These are phyloP conservation scores for Cokeromyces recurvatus DNA, from an alignment of 371 early-diverging fungal species.

Conservation along the genomic window DNA sequence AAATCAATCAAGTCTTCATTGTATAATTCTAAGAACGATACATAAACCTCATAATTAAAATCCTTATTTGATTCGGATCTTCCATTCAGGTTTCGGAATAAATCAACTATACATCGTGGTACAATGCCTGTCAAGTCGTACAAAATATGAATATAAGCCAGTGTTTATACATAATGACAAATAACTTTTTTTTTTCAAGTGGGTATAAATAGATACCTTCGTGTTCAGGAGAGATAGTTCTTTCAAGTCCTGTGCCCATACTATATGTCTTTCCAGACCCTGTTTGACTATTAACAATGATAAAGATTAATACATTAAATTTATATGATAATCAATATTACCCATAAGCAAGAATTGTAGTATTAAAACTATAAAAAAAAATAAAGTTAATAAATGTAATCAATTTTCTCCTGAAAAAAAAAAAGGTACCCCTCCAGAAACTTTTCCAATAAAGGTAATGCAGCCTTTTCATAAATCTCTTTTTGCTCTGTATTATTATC, in stretches of 20 bases:
- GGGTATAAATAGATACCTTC: no score
- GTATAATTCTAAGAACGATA: slow-evolving; percentile 93
- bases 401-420: background rate
- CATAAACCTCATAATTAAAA: slow-evolving; percentile 57
- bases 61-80: slow-evolving; percentile 35
- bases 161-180: no score
- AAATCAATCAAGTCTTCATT: slow-evolving; percentile 95
- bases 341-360: slow-evolving; percentile 93
- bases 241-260: slow-evolving; percentile 48
- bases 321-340: slow-evolving; percentile 35
- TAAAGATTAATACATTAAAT: background rate
- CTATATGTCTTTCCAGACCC: slow-evolving; percentile 57
- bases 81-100: slow-evolving; percentile 45
- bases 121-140: slow-evolving; percentile 64
- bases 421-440: slow-evolving; percentile 90
- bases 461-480: slow-evolving; percentile 63
- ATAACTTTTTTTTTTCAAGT: no score
- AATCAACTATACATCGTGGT: slow-evolving; percentile 73
- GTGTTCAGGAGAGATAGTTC: slow-evolving; percentile 26
- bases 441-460: slow-evolving; percentile 69
- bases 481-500: slow-evolving; percentile 60
- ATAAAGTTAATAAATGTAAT: slow-evolving; percentile 1
- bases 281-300: slow-evolving; percentile 31
- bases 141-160: background rate
- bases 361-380: slow-evolving; percentile 52